These are phyloP conservation scores for Epichloe glyceriae DNA, from an alignment of 2,329 filamentous ascomycete genomes.

Conservation along the genomic window DNA sequence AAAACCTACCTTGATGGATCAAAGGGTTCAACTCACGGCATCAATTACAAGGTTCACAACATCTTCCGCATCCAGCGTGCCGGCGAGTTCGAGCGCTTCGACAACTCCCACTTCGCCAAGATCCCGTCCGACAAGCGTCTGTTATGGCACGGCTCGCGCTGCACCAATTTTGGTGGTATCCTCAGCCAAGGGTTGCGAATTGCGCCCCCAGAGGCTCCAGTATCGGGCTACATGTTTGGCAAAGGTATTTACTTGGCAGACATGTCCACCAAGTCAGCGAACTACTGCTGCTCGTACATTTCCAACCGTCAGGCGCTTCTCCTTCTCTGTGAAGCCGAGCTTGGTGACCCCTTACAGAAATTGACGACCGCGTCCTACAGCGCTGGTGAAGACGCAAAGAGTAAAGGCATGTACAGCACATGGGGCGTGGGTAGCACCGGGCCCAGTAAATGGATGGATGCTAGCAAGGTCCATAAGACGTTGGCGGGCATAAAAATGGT, in stretches of 20 bases:
- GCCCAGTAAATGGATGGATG: constrained; percentile 65
- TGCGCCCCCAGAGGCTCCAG: constrained; percentile 71
- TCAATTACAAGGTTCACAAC: constrained; percentile 49
- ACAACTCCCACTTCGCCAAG: constrained; percentile 39
- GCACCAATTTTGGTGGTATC: constrained; percentile 78
- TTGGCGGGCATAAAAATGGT: constrained; percentile 61
- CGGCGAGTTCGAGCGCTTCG: constrained; percentile 59
- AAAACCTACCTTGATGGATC: constrained; percentile 54
- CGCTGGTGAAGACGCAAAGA: constrained; percentile 51
- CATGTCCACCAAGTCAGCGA: constrained; percentile 70
- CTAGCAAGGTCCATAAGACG: constrained; percentile 46
- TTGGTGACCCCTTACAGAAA: constrained; percentile 62
- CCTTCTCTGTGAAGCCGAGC: constrained; percentile 66
- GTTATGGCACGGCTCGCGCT: constrained; percentile 77
- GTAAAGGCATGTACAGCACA: constrained; percentile 50
- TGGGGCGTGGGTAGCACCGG: constrained; percentile 54
- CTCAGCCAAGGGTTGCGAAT: constrained; percentile 81
- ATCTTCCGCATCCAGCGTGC: constrained; percentile 74
- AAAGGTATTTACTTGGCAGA: constrained; percentile 85
- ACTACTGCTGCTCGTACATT: constrained; percentile 52
- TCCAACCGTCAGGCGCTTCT: constrained; percentile 62
- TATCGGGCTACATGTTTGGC: constrained; percentile 75
- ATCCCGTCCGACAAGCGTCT: constrained; percentile 56
- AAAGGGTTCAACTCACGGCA: constrained; percentile 51
- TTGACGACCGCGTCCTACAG: constrained; percentile 43